Conservation (phyloP, 106 monocot species). For the Dendrobium huoshanense region DNA sequence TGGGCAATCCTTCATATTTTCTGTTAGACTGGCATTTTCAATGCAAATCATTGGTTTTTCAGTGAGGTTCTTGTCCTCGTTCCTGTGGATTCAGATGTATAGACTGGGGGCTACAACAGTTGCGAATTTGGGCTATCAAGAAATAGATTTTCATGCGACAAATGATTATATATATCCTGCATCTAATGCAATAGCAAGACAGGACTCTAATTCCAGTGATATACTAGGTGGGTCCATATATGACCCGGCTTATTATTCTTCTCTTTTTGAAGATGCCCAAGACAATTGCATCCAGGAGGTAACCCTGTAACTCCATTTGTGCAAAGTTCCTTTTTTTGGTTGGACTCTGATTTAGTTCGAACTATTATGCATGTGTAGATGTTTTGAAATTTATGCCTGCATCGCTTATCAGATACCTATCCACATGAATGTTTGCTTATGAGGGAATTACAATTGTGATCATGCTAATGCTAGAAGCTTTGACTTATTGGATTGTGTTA, state of each 20-base stretch:
- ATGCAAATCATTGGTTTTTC: slow-evolving; percentile 60
- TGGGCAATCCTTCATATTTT: slow-evolving; percentile 36
- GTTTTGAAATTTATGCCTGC: neutral
- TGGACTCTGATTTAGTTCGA: neutral
- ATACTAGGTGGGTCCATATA: slow-evolving; percentile 38
- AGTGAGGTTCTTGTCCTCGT: slow-evolving; percentile 52
- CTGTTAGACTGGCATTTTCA: slow-evolving; percentile 40
- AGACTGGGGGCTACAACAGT: slow-evolving; percentile 38
- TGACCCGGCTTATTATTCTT: slow-evolving; percentile 41
- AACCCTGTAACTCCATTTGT: neutral
- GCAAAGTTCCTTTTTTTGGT: neutral
- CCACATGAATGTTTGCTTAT: neutral
- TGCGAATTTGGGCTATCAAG: slow-evolving; percentile 19
- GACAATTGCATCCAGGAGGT: slow-evolving; percentile 16
- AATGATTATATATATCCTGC: slow-evolving; percentile 36
- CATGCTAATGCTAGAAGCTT: neutral
- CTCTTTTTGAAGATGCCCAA: slow-evolving; percentile 41
- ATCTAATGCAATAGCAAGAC: slow-evolving; percentile 26
- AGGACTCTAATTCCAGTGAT: slow-evolving; percentile 31
- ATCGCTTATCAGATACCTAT: neutral
- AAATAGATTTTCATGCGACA: slow-evolving; percentile 31
- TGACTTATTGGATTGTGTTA: neutral
- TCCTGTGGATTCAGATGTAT: slow-evolving; percentile 62
- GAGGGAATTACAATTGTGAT: neutral
- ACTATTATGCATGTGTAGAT: neutral